These are phyloP conservation scores for Tulasnella sp. DNA, from an alignment of 768 basidiomycete genomes.

Conservation along the genomic window DNA sequence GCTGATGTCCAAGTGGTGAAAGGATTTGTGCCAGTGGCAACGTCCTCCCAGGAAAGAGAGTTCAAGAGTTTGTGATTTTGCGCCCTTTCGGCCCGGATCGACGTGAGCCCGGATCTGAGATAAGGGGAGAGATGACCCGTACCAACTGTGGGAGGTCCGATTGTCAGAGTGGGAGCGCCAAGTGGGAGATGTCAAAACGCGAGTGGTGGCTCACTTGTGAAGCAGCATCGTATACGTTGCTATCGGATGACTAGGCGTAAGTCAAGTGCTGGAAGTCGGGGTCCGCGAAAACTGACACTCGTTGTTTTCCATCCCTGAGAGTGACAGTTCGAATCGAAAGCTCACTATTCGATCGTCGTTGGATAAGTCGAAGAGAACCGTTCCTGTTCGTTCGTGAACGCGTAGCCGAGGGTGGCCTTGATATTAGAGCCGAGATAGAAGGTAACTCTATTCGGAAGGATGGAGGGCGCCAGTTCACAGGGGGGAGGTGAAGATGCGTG, in stretches of 20 bases:
- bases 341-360: background rate
- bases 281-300: background rate
- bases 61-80: background rate
- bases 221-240: slow-evolving; percentile 5
- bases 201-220: background rate
- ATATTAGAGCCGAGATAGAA: background rate
- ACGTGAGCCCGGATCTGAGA: background rate
- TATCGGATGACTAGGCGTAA: background rate
- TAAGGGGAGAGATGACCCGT: background rate
- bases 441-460: background rate
- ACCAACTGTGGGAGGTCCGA: background rate
- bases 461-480: background rate
- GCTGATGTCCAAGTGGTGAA: background rate
- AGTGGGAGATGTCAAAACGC: no score
- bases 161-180: background rate
- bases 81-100: background rate
- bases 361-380: background rate
- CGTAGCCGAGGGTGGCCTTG: background rate
- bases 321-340: background rate
- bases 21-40: background rate
- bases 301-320: background rate
- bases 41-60: background rate
- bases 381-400: background rate
- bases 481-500: background rate
- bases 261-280: background rate